A percentile compares a stretch with the other conserved stretches of the same genome.
Conservation (phyloP, 164 flowering plant species). For the Sedum album region DNA sequence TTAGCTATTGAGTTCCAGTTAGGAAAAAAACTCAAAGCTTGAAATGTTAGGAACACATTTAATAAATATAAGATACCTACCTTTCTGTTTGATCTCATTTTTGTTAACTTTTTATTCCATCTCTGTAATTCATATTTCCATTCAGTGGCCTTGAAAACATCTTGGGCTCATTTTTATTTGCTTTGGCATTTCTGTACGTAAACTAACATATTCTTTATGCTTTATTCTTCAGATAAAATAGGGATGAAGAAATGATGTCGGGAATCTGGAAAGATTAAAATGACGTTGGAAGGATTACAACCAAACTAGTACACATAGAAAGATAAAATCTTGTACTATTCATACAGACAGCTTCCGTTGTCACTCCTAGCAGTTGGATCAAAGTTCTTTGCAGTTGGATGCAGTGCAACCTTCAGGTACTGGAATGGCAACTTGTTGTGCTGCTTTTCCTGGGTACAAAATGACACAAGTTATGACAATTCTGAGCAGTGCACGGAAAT, state of each 20-base stretch:
- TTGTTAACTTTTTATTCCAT: no score
- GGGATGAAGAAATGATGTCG: background rate
- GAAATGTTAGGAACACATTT: no score
- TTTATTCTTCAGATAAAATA: background rate
- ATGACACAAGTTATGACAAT: background rate
- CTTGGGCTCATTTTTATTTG: background rate
- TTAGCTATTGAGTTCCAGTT: no score
- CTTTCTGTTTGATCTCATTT: background rate
- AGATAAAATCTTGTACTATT: background rate
- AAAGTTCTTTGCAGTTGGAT: background rate
- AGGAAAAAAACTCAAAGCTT: no score
- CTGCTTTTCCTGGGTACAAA: slow-evolving; percentile 7
- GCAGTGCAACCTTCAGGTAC: background rate
- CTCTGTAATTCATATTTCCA: no score
- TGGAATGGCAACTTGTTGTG: background rate
- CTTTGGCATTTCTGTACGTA: background rate
- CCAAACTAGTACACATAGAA: background rate
- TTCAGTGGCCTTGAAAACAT: background rate
- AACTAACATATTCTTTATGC: background rate
- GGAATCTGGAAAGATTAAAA: background rate
- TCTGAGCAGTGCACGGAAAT: background rate
- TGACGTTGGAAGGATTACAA: background rate
- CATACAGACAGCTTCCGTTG: slow-evolving; percentile 13
- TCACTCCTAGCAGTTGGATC: slow-evolving; percentile 41
- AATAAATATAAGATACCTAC: background rate